Conservation (phyloP, 495 filamentous ascomycete species). For the Pseudomonodictys pantanalensis region DNA sequence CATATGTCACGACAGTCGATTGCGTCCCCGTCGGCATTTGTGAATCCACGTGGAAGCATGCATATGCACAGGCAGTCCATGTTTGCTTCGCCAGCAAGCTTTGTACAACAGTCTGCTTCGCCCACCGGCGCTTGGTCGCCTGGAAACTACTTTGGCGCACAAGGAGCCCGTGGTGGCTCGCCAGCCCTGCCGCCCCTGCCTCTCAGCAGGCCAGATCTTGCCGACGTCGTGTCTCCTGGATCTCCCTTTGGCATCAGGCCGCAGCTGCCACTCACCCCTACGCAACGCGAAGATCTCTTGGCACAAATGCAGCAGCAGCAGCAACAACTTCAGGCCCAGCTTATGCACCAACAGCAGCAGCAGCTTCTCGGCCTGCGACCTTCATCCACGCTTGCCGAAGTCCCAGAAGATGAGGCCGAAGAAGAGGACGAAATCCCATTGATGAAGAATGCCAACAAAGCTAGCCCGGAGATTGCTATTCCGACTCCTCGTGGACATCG, state of each 20-base stretch:
- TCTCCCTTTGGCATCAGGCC: conserved; percentile 33
- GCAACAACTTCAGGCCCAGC: conserved; percentile 54
- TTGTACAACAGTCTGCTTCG: conserved; percentile 34
- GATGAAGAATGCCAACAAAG: conserved; percentile 41
- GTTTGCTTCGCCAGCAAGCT: conserved; percentile 37
- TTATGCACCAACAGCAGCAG: conserved; percentile 51
- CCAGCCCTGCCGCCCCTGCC: conserved; percentile 45
- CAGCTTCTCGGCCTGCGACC: conserved; percentile 42
- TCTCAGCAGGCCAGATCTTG: conserved; percentile 28
- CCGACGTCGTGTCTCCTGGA: conserved; percentile 21
- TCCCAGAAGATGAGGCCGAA: conserved; percentile 55
- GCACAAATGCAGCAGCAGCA: conserved; percentile 56
- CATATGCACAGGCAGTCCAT: conserved; percentile 45
- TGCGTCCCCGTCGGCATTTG: conserved; percentile 40
- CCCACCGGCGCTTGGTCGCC: conserved; percentile 50
- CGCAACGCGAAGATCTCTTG: conserved; percentile 35
- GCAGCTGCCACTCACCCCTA: conserved; percentile 33
- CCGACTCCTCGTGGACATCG: conserved; percentile 63
- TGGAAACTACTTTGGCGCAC: conserved; percentile 52
- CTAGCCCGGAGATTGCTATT: conserved; percentile 56
- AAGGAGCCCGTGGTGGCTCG: conserved; percentile 55
- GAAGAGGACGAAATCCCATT: conserved; percentile 41
- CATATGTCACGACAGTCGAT: conserved; percentile 37
- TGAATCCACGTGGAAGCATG: conserved; percentile 35
- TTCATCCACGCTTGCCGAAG: conserved; percentile 50